These are phyloP conservation scores for Colletotrichum zoysiae DNA, from an alignment of 2,329 filamentous ascomycete species.

Conservation along the genomic window DNA sequence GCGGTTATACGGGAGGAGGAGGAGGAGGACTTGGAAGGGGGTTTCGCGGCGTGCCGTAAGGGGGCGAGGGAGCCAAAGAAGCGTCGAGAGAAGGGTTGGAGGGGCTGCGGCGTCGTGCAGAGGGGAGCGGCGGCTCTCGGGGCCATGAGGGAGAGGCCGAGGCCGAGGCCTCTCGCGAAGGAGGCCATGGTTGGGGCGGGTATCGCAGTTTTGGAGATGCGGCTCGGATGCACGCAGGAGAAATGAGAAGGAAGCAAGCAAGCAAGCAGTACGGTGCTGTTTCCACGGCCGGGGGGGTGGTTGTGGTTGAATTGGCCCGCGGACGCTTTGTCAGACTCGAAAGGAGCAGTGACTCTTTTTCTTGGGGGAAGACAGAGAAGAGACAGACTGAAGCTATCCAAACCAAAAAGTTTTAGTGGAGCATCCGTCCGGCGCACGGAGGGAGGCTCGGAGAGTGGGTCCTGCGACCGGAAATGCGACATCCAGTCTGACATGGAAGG, in stretches of 20 bases:
- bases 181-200: conserved; percentile 25
- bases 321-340: conserved; percentile 18
- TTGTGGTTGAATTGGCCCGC: conserved; percentile 18
- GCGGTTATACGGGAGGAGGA: neutral
- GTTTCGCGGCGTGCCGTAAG: conserved; percentile 26
- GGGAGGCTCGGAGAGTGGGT: neutral
- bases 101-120: conserved; percentile 12
- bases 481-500: conserved; percentile 5
- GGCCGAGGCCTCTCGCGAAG: conserved; percentile 34
- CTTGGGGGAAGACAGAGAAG: neutral
- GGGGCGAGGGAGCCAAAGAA: conserved; percentile 28
- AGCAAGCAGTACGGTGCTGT: too few species aligned
- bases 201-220: neutral
- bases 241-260: neutral
- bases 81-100: conserved; percentile 2
- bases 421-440: conserved; percentile 6
- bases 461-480: conserved; percentile 10
- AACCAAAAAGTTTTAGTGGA: conserved; percentile 42
- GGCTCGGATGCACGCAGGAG: neutral
- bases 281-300: neutral
- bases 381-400: conserved; percentile 39
- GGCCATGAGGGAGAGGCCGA: conserved; percentile 29
- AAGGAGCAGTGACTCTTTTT: neutral
- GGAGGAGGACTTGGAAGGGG: neutral
- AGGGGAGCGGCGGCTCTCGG: conserved; percentile 19